phyloP scores from a whole-genome alignment of 768 basidiomycete species.

The Phlegmacium glaucopus region DNA sequence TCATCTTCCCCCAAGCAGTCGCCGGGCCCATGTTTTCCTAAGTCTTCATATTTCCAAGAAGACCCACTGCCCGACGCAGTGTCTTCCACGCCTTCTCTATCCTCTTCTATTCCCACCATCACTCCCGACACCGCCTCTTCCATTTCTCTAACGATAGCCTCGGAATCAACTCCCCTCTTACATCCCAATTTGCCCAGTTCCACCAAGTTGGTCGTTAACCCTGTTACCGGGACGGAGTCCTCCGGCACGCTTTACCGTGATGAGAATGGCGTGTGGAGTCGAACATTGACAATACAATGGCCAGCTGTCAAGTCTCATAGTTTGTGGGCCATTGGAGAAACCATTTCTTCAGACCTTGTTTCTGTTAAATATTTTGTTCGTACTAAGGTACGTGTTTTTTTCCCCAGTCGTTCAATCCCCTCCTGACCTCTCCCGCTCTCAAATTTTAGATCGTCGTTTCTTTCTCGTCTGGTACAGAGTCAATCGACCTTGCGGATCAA shows the following conservation, averaged over 20 bases:
- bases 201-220: constrained; percentile 41
- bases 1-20: constrained; percentile 13
- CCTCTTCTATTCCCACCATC: constrained; percentile 40
- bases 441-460: constrained; percentile 41
- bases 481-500: constrained; percentile 65
- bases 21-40: constrained; percentile 7
- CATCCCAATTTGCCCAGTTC: constrained; percentile 15
- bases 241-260: constrained; percentile 55
- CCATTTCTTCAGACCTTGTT: constrained; percentile 60
- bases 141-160: constrained; percentile 26
- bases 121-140: constrained; percentile 33
- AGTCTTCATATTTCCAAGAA: constrained; percentile 12
- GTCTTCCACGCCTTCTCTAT: constrained; percentile 29
- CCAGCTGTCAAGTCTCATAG: constrained; percentile 63
- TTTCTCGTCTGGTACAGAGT: constrained; percentile 59
- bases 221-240: constrained; percentile 58
- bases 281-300: constrained; percentile 70
- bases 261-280: constrained; percentile 54
- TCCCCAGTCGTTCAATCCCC: not conserved
- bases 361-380: constrained; percentile 69
- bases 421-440: constrained; percentile 2
- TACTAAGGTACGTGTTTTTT: constrained; percentile 48
- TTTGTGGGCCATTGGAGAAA: constrained; percentile 81
- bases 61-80: constrained; percentile 17
- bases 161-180: constrained; percentile 24